A percentile compares a stretch with the other conserved stretches of the same genome.
Conservation (phyloP, 1,284 basidiomycete genomes). For the Ustilago crameri region DNA sequence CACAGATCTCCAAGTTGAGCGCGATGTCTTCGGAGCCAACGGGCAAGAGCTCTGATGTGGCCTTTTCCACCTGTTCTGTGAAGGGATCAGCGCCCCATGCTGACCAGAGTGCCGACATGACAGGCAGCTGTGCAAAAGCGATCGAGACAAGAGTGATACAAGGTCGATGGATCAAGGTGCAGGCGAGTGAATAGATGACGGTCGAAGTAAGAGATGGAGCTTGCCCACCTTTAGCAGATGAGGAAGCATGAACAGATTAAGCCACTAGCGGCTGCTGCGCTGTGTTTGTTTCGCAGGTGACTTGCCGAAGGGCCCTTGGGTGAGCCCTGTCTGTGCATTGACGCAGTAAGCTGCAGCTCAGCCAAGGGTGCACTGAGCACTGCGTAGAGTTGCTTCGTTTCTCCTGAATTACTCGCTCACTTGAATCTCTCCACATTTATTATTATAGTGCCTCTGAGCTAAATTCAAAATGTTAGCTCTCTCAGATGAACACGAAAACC, state of each 20-base stretch:
- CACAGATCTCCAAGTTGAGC: constrained; percentile 92
- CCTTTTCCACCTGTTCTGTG: constrained; percentile 75
- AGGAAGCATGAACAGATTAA: constrained; percentile 6
- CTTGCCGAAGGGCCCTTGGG: constrained; percentile 2
- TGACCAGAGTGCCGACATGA: constrained; percentile 56
- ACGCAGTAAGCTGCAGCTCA: constrained; percentile 10
- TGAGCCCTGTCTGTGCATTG: constrained; percentile 3
- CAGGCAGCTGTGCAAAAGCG: constrained; percentile 1
- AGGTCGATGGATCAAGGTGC: background rate
- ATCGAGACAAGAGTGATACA: too few relatives aligned
- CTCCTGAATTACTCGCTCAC: background rate
- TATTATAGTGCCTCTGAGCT: too few relatives aligned
- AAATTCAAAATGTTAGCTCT: constrained; percentile 6
- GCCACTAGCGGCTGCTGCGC: too few relatives aligned
- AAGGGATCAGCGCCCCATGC: constrained; percentile 62
- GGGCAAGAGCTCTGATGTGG: constrained; percentile 87
- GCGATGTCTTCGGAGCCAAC: constrained; percentile 83
- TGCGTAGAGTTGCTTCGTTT: background rate
- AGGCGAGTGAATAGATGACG: background rate
- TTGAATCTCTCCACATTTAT: too few relatives aligned
- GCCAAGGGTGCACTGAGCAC: too few relatives aligned
- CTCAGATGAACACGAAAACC: background rate
- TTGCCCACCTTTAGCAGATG: too few relatives aligned
- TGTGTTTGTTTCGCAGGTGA: constrained; percentile 12
- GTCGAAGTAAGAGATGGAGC: too few relatives aligned